Base-by-base conservation (phyloP, 805 yeast genomes). In the Zygoascus biomembranicola region DNA sequence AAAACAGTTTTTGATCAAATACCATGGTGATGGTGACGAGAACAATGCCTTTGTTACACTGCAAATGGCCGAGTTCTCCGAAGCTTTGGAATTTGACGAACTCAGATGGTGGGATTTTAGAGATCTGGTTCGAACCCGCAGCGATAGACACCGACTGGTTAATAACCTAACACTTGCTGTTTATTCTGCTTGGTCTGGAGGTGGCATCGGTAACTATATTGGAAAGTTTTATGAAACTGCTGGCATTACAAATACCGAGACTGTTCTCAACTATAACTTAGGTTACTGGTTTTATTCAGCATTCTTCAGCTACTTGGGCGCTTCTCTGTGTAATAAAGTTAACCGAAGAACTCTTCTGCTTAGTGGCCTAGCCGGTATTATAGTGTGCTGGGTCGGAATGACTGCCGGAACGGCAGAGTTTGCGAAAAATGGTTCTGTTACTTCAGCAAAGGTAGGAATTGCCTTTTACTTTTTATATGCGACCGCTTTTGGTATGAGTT, bases 301-400 rank as follows among this genome's bases (percentile, higher is more conserved):
- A 26, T 49, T 20, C 8, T 14, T 45, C 47, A 43, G 59, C 14
- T 37, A 37, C 28, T 10, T 50, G n/a, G 59, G 61, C 14, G 55
- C 65, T 19, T 49, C 57, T 16, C 59, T 59, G 8, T 59, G 58
- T 39, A 63, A 66, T 26, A 47, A 47, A 11, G 45, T 62, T 20
- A 66, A 67, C n/a, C 61, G 69, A 52, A 56, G 67, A 51, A 62
- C 56, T 20, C 50, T 59, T 55, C 52, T 65, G 26, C 47, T 66
- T 43, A 46, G 49, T 46, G 56, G 64, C 14, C 54, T 59, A 18
- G 43, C 55, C 10, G 66, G 64, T 8, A 49, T 59, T 32, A 53
- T 62, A 6, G 14, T 56, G 4, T 49, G 57, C 13, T 59, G 65
- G 54, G 51, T 61, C 8, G 63, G 61, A 11, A 53, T 65, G 42